phyloP scores from a whole-genome alignment of 495 filamentous ascomycete species.

The Massariosphaeria phaeospora region DNA sequence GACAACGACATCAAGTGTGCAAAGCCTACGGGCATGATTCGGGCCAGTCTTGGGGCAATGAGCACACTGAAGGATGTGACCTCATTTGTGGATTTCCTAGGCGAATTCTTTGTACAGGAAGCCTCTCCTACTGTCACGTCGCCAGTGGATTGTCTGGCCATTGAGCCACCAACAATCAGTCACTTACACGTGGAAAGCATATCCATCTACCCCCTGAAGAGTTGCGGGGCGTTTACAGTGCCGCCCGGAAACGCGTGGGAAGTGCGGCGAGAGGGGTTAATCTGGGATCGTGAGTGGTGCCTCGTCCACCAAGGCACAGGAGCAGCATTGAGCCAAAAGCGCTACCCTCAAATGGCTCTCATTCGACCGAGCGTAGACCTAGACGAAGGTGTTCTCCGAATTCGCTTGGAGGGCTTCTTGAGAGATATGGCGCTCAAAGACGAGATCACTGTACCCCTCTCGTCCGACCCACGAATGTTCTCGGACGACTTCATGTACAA shows the following conservation, averaged over 20 bases:
- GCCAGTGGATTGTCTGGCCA: constrained; percentile 14
- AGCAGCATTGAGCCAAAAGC: constrained; percentile 73
- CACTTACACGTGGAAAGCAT: constrained; percentile 39
- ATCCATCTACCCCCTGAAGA: constrained; percentile 72
- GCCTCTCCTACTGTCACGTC: constrained; percentile 9
- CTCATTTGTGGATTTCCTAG: constrained; percentile 62
- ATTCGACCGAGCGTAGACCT: constrained; percentile 68
- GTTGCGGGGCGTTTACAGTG: constrained; percentile 73
- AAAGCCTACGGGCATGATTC: constrained; percentile 80
- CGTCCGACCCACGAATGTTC: constrained; percentile 53
- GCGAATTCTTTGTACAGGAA: constrained; percentile 65
- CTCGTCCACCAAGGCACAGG: constrained; percentile 78
- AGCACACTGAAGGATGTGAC: constrained; percentile 73
- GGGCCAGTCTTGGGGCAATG: constrained; percentile 83
- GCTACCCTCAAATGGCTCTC: constrained; percentile 76
- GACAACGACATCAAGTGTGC: constrained; percentile 76
- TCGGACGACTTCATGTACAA: constrained; percentile 31
- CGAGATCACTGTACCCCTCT: constrained; percentile 60
- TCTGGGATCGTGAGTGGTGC: constrained; percentile 94
- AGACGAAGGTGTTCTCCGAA: constrained; percentile 50
- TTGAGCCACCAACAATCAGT: constrained; percentile 33
- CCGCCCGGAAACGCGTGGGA: constrained; percentile 64
- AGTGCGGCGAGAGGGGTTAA: constrained; percentile 68
- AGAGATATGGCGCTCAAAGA: constrained; percentile 9
- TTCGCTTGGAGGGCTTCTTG: constrained; percentile 35